Percentiles rank a stretch among this genome's conserved stretches.
These are phyloP conservation scores for Conringia planisiliqua DNA, from an alignment of 345 rosid genomes.

Conservation along the genomic window DNA sequence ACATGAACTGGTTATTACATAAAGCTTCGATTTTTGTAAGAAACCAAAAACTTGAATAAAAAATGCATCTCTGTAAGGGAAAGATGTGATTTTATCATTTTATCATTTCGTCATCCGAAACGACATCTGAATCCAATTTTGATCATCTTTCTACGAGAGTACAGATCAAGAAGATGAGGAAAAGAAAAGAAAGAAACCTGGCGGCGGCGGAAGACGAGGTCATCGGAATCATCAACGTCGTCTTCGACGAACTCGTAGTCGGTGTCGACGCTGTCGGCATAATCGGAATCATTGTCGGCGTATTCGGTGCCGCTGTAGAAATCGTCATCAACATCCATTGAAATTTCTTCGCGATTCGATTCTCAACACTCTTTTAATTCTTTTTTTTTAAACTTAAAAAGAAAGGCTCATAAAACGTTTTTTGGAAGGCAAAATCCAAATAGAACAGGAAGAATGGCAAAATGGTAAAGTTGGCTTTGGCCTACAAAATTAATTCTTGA, in stretches of 20 bases:
- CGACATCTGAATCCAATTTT: neutral
- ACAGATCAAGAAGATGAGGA: conserved; percentile 1
- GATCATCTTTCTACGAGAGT: neutral
- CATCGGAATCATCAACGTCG: conserved; percentile 71
- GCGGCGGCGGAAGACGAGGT: conserved; percentile 55
- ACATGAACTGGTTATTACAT: neutral
- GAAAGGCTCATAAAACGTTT: neutral
- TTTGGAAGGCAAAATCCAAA: neutral
- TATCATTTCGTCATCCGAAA: neutral
- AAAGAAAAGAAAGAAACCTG: conserved; percentile 38
- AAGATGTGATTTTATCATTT: neutral
- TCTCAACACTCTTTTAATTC: neutral
- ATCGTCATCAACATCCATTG: conserved; percentile 58
- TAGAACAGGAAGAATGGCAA: conserved; percentile 1
- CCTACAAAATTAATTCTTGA: neutral
- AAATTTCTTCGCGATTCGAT: conserved; percentile 4
- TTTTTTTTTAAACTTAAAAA: neutral
- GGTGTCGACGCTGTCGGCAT: conserved; percentile 49
- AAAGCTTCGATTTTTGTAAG: neutral
- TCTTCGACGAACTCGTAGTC: conserved; percentile 72
- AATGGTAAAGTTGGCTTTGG: conserved; percentile 16
- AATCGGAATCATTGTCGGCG: conserved; percentile 45
- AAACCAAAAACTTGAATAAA: neutral
- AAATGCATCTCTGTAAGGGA: neutral
- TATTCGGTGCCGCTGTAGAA: conserved; percentile 76